A percentile compares a stretch with the other conserved stretches of the same genome.
Conservation (phyloP, 2,329 filamentous ascomycete genomes). For the Talaromyces sp. region DNA sequence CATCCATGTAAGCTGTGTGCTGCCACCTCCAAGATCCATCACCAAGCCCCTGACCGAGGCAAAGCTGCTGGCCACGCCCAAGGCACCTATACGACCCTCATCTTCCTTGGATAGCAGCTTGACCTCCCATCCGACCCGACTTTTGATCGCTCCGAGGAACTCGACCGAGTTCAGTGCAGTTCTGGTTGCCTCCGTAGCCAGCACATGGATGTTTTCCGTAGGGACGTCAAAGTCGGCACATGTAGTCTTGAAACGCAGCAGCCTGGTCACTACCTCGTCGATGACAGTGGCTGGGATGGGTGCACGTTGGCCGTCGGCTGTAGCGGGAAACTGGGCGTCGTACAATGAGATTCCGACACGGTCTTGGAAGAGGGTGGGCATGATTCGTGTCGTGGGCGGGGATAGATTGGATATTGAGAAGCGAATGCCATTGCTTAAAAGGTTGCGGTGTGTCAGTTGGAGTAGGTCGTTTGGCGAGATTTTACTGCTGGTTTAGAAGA, state of each 20-base stretch:
- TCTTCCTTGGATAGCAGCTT: slow-evolving; percentile 70
- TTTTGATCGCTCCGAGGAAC: slow-evolving; percentile 61
- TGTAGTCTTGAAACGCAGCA: slow-evolving; percentile 66
- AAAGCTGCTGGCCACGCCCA: slow-evolving; percentile 75
- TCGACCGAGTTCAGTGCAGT: slow-evolving; percentile 68
- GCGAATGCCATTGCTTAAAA: slow-evolving; percentile 73
- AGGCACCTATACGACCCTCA: slow-evolving; percentile 76
- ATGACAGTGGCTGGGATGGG: slow-evolving; percentile 60
- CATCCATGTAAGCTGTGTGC: slow-evolving; percentile 66
- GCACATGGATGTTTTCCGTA: slow-evolving; percentile 59
- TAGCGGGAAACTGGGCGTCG: slow-evolving; percentile 60
- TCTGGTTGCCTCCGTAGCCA: slow-evolving; percentile 86
- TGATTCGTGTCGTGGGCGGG: slow-evolving; percentile 63
- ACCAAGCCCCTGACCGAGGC: slow-evolving; percentile 68
- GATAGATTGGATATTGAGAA: slow-evolving; percentile 84
- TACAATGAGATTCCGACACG: slow-evolving; percentile 80
- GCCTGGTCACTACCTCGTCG: slow-evolving; percentile 57
- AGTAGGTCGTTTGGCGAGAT: neutral
- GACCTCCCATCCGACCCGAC: slow-evolving; percentile 62
- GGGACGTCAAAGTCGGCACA: slow-evolving; percentile 67
- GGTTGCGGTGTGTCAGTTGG: neutral
- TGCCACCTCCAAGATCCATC: slow-evolving; percentile 79
- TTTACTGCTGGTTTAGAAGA: neutral
- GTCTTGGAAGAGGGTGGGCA: slow-evolving; percentile 72
- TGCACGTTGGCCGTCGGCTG: slow-evolving; percentile 32